phyloP scores from a whole-genome alignment of 2,329 filamentous ascomycete species.

The Pseudogymnoascus sp. region DNA sequence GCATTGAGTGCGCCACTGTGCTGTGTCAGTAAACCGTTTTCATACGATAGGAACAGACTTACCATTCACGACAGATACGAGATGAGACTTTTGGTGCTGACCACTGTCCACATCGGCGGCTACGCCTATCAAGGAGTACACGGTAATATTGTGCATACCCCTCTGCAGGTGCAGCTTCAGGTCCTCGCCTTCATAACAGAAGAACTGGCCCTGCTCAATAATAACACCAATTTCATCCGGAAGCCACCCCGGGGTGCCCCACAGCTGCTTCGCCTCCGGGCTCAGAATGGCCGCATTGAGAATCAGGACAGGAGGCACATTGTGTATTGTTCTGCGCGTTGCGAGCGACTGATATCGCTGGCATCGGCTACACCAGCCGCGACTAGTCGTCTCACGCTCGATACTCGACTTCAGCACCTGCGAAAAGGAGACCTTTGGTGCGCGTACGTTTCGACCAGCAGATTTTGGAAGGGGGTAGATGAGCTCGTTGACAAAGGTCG shows the following conservation, averaged over 20 bases:
- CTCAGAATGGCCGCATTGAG: constrained; percentile 73
- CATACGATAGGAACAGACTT: constrained; percentile 23
- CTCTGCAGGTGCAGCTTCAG: constrained; percentile 71
- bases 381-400: constrained; percentile 78
- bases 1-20: constrained; percentile 59
- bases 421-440: constrained; percentile 64
- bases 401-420: constrained; percentile 89
- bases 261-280: constrained; percentile 69
- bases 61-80: constrained; percentile 88
- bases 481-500: constrained; percentile 77
- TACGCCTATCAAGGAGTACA: constrained; percentile 87
- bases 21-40: constrained; percentile 14
- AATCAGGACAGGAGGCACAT: constrained; percentile 77
- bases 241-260: constrained; percentile 84
- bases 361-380: constrained; percentile 90
- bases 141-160: constrained; percentile 70
- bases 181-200: constrained; percentile 90
- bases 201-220: constrained; percentile 72
- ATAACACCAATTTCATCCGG: constrained; percentile 92
- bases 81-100: constrained; percentile 77
- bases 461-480: constrained; percentile 61
- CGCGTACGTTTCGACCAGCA: constrained; percentile 41
- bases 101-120: constrained; percentile 84
- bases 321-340: constrained; percentile 76
- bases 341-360: constrained; percentile 83